Evolutionary conservation across 108 stramenopile species (phyloP).

Genomic region (Skeletonema menzelii): DNA sequence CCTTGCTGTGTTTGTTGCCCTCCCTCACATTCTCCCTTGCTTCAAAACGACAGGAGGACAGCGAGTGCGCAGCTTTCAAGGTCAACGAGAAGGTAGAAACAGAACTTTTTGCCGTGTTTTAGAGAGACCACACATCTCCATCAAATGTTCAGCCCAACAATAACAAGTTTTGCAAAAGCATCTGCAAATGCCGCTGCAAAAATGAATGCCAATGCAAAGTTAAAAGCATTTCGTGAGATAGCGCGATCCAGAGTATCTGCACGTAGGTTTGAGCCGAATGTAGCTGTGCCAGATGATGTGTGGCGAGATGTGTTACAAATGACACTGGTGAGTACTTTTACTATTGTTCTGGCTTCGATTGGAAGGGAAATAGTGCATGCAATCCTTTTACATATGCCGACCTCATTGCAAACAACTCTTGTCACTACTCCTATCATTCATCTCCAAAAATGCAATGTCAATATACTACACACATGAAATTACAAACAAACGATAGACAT

Average conservation of each 20-base stretch:
- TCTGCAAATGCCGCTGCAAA: not conserved
- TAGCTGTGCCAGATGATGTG: slow-evolving; percentile 45
- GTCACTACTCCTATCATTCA: not conserved
- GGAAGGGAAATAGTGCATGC: not conserved
- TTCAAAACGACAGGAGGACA: too few relatives aligned
- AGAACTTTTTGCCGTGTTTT: too few relatives aligned
- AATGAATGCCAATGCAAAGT: slow-evolving; percentile 12
- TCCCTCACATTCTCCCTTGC: too few relatives aligned
- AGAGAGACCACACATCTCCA: too few relatives aligned
- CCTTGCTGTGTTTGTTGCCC: too few relatives aligned
- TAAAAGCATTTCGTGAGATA: slow-evolving; percentile 62
- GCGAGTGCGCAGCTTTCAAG: too few relatives aligned
- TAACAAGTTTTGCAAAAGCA: not conserved
- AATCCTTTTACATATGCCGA: not conserved
- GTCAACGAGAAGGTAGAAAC: too few relatives aligned
- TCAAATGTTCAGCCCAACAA: not conserved
- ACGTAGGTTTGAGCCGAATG: slow-evolving; percentile 65
- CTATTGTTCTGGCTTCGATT: not conserved
- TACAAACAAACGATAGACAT: slow-evolving; percentile 38
- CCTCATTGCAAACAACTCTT: not conserved
- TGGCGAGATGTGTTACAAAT: slow-evolving; percentile 61
- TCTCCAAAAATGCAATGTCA: too few relatives aligned
- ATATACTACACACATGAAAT: not conserved
- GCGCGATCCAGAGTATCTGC: slow-evolving; percentile 55
- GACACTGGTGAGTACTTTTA: slow-evolving; percentile 57